Evolutionary conservation across 2,329 filamentous ascomycete genomes (phyloP), one percentile per base, ranked within the genome.

Genomic region (Botryotinia narcissicola): DNA sequence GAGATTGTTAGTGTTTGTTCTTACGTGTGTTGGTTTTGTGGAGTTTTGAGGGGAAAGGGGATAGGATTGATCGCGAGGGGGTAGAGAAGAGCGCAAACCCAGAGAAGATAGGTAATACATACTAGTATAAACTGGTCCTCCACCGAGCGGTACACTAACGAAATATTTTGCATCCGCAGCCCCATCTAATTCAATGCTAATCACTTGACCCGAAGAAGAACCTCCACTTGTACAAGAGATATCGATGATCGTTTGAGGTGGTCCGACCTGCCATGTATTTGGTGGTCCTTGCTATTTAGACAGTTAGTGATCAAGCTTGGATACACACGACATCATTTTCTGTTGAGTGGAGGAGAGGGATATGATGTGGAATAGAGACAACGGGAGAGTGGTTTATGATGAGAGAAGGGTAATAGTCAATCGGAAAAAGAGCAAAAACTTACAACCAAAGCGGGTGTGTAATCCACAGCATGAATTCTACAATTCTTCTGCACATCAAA

Each of bases 101-200:
- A 29, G 6, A 46, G 18, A 70, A 22, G 14, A 35, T 44, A n/a
- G 32, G 42, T 22, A 32, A 51, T 46, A 74, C 75, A 25, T 73
- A 77, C 76, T 77, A 8, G 76, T 79, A 12, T 63, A 35, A 35
- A 78, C 73, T 18, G 68, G 61, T 5, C 63, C 69, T 46, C 75
- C 78, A 74, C 77, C 76, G 59, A 80, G 74, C 3, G 77, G 76
- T 20, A 80, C 75, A 60, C 29, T 74, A 20, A 79, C 22, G 18
- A 67, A 74, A 62, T 79, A 80, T 22, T 75, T 75, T 2, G 76
- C 78, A n/a, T 76, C 77, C 42, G 77, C 75, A 0, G 78, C 77
- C 18, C 78, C 77, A 59, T 79, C 66, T 35, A 80, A 78, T 37
- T 78, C 74, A 69, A 80, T 78, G 62, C n/a, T 73, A 54, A 79